Conservation (phyloP, 2,329 filamentous ascomycete genomes). For the Fusarium metavorans region DNA sequence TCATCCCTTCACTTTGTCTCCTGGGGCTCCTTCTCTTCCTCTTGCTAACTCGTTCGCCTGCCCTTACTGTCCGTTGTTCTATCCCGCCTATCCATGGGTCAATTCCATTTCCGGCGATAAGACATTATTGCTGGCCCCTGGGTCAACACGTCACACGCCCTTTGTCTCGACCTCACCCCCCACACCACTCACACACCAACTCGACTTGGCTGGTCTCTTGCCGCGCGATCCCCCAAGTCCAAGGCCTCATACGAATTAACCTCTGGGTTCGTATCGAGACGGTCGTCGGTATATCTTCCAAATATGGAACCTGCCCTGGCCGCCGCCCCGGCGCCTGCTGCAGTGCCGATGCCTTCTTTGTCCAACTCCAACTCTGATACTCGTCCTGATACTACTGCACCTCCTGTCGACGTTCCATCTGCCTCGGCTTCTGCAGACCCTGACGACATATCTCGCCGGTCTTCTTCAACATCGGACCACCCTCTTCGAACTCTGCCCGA, state of each 20-base stretch:
- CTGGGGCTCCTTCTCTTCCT: constrained; percentile 29
- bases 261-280: constrained; percentile 31
- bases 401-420: constrained; percentile 35
- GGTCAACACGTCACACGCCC: constrained; percentile 28
- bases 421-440: constrained; percentile 28
- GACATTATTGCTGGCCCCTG: constrained; percentile 30
- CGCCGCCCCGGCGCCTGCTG: constrained; percentile 33
- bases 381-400: constrained; percentile 40
- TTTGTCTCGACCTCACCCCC: constrained; percentile 26
- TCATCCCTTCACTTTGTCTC: constrained; percentile 33
- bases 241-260: constrained; percentile 27
- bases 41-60: constrained; percentile 4
- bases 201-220: constrained; percentile 22
- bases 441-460: constrained; percentile 35
- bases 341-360: constrained; percentile 38
- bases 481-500: constrained; percentile 23
- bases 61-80: background rate
- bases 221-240: constrained; percentile 20
- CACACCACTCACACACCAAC: constrained; percentile 26
- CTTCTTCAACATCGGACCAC: constrained; percentile 35
- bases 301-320: constrained; percentile 44
- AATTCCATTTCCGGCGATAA: constrained; percentile 36
- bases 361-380: constrained; percentile 44
- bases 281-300: constrained; percentile 38
- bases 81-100: constrained; percentile 11